Conservation (phyloP, 306 rosid genomes). For the Fragaria nilgerrensis region DNA sequence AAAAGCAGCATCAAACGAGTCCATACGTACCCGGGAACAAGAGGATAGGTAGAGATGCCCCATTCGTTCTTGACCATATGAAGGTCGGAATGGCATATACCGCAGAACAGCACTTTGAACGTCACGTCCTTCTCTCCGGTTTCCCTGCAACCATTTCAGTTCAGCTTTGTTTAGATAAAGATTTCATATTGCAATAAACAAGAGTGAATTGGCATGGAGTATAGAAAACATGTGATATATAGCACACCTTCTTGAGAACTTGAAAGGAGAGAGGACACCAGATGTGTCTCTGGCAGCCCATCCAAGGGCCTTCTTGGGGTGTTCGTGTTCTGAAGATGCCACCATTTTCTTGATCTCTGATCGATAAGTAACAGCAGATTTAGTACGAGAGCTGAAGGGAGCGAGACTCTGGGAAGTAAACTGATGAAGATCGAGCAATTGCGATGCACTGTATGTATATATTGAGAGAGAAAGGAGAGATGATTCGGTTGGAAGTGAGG, state of each 20-base stretch:
- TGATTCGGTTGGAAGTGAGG: neutral
- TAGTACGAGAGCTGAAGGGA: neutral
- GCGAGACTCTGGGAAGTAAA: neutral
- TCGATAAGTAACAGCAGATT: neutral
- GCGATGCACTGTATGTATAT: neutral
- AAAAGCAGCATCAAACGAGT: neutral
- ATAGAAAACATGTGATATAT: neutral
- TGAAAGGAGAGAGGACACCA: constrained; percentile 32
- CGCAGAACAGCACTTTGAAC: constrained; percentile 24
- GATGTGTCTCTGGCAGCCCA: constrained; percentile 36
- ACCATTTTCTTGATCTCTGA: neutral
- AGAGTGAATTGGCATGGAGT: neutral
- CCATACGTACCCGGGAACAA: constrained; percentile 18
- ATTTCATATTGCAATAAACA: neutral
- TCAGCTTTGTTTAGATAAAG: neutral
- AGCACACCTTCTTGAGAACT: constrained; percentile 31
- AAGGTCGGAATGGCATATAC: constrained; percentile 33
- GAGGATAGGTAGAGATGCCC: constrained; percentile 16
- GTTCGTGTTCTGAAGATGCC: constrained; percentile 7
- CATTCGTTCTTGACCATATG: constrained; percentile 23
- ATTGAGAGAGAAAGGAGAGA: neutral
- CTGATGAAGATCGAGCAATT: neutral
- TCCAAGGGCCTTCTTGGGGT: constrained; percentile 22
- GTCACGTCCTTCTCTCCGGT: constrained; percentile 25
- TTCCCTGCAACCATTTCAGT: constrained; percentile 19